A percentile compares a stretch with the other conserved stretches of the same genome.
phyloP scores from a whole-genome alignment of 73 alveolate species.

The Effrenium voratum region DNA sequence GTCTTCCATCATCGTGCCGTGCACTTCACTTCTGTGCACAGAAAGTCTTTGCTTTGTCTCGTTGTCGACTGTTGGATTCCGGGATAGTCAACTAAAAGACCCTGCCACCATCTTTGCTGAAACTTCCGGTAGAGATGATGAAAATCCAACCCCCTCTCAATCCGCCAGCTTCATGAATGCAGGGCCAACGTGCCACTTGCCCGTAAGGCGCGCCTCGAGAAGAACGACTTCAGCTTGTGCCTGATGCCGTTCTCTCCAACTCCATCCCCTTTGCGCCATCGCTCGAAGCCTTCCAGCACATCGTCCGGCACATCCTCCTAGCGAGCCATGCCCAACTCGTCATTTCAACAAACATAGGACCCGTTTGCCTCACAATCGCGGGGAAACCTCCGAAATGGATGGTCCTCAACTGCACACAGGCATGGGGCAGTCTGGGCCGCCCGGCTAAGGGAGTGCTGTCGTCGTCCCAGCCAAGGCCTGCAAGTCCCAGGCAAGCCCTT shows the following conservation, averaged over 20 bases:
- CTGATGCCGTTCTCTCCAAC: conserved; percentile 40
- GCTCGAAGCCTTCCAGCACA: conserved; percentile 35
- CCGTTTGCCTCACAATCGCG: background rate
- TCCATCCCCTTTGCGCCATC: conserved; percentile 17
- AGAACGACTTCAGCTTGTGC: conserved; percentile 29
- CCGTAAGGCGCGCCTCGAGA: conserved; percentile 1
- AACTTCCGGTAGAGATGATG: background rate
- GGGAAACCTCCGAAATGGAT: background rate
- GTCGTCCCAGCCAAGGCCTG: conserved; percentile 35
- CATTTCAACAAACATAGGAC: background rate
- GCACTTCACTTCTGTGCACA: background rate
- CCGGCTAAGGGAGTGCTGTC: background rate
- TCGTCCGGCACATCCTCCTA: conserved; percentile 42
- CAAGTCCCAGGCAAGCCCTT: no score
- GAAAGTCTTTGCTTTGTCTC: background rate
- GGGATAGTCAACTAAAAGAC: background rate
- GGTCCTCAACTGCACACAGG: background rate
- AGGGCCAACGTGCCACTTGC: background rate
- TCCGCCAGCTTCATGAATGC: background rate
- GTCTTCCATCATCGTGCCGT: no score
- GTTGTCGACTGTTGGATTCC: background rate
- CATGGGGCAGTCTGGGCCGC: background rate
- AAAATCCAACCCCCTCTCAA: background rate
- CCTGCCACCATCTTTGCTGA: background rate
- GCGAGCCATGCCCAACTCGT: background rate